Percentiles rank a stretch among this genome's conserved stretches.
phyloP scores from a whole-genome alignment of 2,329 filamentous ascomycete species.

The Alternaria alternata region DNA sequence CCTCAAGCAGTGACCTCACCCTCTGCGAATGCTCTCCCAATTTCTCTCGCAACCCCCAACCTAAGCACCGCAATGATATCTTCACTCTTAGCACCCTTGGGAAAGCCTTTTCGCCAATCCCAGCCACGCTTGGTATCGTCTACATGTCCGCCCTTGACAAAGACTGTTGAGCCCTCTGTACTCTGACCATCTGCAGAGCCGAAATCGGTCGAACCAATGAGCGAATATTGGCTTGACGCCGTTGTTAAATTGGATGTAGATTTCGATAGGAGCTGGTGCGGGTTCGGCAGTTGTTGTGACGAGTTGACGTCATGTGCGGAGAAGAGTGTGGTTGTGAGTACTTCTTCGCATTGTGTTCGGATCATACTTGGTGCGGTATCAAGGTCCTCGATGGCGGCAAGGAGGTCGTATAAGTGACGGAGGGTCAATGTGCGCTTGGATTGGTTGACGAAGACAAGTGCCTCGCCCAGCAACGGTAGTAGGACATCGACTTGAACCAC shows the following conservation, averaged over 20 bases:
- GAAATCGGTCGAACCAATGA: conserved; percentile 78
- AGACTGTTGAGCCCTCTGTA: conserved; percentile 58
- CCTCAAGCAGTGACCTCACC: conserved; percentile 61
- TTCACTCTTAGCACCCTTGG: conserved; percentile 65
- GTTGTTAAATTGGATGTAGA: conserved; percentile 62
- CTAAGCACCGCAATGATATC: conserved; percentile 79
- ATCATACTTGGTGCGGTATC: conserved; percentile 78
- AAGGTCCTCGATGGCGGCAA: conserved; percentile 81
- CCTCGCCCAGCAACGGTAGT: conserved; percentile 83
- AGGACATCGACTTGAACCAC: conserved; percentile 90
- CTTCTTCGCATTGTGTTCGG: conserved; percentile 77
- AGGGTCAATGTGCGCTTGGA: conserved; percentile 69
- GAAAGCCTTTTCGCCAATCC: conserved; percentile 73
- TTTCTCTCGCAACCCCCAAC: conserved; percentile 75
- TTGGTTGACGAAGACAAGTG: conserved; percentile 76
- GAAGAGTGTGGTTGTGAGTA: conserved; percentile 77
- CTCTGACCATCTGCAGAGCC: conserved; percentile 54
- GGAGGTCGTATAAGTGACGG: conserved; percentile 75
- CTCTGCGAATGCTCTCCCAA: conserved; percentile 73
- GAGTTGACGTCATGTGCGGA: conserved; percentile 63
- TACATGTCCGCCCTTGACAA: conserved; percentile 45
- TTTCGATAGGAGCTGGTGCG: conserved; percentile 63
- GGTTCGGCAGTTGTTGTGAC: conserved; percentile 26
- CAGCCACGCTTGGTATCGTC: conserved; percentile 67
- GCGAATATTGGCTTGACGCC: conserved; percentile 67